Conservation (phyloP, 257 asterid species). For the Solanum dulcamara region DNA sequence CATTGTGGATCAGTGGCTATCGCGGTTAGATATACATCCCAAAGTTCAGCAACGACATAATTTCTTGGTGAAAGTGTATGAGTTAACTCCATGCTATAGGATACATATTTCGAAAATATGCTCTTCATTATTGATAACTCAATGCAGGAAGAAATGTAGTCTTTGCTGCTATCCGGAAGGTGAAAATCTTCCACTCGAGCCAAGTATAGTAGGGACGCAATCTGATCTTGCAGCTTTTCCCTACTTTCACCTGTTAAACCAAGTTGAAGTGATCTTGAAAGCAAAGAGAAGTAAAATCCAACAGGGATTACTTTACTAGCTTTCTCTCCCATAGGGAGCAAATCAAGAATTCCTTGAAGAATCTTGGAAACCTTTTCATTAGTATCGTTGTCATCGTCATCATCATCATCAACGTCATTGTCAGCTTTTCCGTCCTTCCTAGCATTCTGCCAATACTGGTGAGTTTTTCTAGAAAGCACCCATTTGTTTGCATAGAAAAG, state of each 20-base stretch:
- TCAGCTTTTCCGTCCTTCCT: not conserved
- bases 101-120: slow-evolving; percentile 31
- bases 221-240: slow-evolving; percentile 42
- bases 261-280: slow-evolving; percentile 26
- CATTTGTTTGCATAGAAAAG: slow-evolving; percentile 45
- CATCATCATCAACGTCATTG: not conserved
- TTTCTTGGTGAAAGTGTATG: slow-evolving; percentile 16
- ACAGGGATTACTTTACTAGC: slow-evolving; percentile 43
- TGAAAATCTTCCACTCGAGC: slow-evolving; percentile 42
- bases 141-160: slow-evolving; percentile 8
- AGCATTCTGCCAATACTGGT: not conserved
- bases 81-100: slow-evolving; percentile 14
- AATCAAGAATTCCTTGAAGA: slow-evolving; percentile 36
- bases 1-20: slow-evolving; percentile 31
- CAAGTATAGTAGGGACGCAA: slow-evolving; percentile 34
- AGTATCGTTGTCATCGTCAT: not conserved
- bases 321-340: slow-evolving; percentile 36
- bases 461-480: slow-evolving; percentile 14
- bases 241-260: slow-evolving; percentile 22
- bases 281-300: slow-evolving; percentile 53
- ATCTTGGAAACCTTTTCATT: slow-evolving; percentile 2
- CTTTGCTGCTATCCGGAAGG: slow-evolving; percentile 8
- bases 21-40: slow-evolving; percentile 52
- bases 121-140: slow-evolving; percentile 39
- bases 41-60: slow-evolving; percentile 32